Evolutionary conservation across 1,284 basidiomycete genomes (phyloP), one percentile per base, ranked within the genome.

Genomic region (Amylostereum chailletii): DNA sequence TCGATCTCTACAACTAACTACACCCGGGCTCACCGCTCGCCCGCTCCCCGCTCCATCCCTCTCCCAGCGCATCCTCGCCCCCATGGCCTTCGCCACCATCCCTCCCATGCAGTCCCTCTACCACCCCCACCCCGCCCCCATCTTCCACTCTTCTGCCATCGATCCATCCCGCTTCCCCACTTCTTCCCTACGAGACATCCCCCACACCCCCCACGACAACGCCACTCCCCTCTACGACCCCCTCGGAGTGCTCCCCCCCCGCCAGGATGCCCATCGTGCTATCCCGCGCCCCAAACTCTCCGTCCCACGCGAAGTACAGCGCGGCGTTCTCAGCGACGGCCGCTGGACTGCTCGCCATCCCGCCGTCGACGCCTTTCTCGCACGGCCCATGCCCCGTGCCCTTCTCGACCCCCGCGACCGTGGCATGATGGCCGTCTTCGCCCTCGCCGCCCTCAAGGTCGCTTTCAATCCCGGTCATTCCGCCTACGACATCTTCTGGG

Each of bases 261-360:
- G 26, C 46, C n/a, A 40, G 54, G 37, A 45, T 36, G 19, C 47
- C 40, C 32, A 29, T 52, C 38, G 39, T 45, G 7, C 36, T 32
- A 45, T 45, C 3, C 34, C 48, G 38, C 27, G 32, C 29, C 44
- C 45, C 30, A n/a, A 26, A 27, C 51, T 45, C 29, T 42, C 39
- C 42, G 40, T 49, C 38, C 54, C 51, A 31, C 5, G 33, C 45
- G 33, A 26, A 5, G 42, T 55, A 27, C 30, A 46, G 34, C 49
- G 41, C 29, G 55, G 55, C 42, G 54, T 56, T 38, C 49, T 56
- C 51, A 53, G 49, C 46, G 51, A 56, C 34, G 54, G 54, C 26
- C 45, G 46, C 36, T 55, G 54, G 54, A 56, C 51, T 38, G 42
- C 46, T 19, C 31, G 46, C 32, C 55, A 56, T 29, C 55, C 55